Evolutionary conservation across 176 grass and related monocot species (phyloP).

Genomic region (Juncus inflexus): DNA sequence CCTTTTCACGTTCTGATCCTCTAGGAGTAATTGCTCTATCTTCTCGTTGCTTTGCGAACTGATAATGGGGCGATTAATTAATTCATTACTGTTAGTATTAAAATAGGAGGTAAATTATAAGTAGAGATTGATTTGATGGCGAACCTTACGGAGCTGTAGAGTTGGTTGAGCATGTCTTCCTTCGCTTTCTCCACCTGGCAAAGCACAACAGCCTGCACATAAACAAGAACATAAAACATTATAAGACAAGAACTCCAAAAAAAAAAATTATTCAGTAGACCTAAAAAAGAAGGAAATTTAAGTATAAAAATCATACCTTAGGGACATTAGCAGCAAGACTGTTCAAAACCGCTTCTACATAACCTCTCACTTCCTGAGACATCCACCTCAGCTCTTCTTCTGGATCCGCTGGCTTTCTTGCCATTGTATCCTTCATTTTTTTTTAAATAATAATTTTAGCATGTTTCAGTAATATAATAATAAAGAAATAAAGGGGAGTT

Average conservation of each 20-base stretch:
- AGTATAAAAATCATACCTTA: constrained; percentile 47
- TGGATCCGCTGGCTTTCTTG: constrained; percentile 63
- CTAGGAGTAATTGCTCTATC: constrained; percentile 76
- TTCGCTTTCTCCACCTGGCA: constrained; percentile 90
- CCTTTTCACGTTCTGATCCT: constrained; percentile 71
- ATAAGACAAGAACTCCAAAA: constrained; percentile 6
- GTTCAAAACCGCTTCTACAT: constrained; percentile 66
- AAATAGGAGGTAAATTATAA: not conserved
- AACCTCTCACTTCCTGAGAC: constrained; percentile 86
- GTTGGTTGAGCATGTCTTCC: constrained; percentile 87
- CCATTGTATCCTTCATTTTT: constrained; percentile 45
- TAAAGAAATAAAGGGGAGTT: not conserved
- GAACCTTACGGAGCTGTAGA: constrained; percentile 84
- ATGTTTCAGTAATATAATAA: not conserved
- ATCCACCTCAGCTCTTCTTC: constrained; percentile 97
- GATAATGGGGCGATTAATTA: constrained; percentile 14
- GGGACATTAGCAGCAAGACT: constrained; percentile 78
- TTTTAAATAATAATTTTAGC: constrained; percentile 5
- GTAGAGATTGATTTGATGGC: constrained; percentile 6
- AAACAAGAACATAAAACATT: constrained; percentile 2
- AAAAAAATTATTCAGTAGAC: constrained; percentile 2
- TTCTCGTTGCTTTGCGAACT: constrained; percentile 56
- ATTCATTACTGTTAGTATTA: not conserved
- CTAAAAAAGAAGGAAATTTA: constrained; percentile 2
- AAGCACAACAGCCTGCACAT: constrained; percentile 72